Base-by-base conservation (phyloP, 768 basidiomycete species). In the Boletus vinaceobasis region DNA sequence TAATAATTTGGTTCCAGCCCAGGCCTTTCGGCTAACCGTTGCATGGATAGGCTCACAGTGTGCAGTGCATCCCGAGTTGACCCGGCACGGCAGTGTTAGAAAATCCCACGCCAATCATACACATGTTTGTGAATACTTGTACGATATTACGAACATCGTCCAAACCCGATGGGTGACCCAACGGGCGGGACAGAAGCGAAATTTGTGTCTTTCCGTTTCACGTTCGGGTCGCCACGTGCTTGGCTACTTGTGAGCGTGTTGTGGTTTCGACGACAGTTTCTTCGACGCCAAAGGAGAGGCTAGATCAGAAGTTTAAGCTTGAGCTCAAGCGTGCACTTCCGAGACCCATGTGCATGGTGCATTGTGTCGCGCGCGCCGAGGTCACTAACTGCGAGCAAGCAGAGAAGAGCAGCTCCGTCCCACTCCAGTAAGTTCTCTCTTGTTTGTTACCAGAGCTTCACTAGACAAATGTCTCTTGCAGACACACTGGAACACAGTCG, bases 391-490 rank as follows among this genome's bases (percentile, higher is more conserved):
- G 17, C 23, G 40, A 27, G 48, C 29, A 39, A 23, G 45, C 10
- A 39, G 44, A 23, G 13, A 36, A 42, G 23, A 8, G 7, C 19
- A 15, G 17, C 29, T 42, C 48, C 4, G n/a, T 23, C 10, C 19
- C 29, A 26, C 45, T 26, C n/a, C 27, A 29, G 53, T 57, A 38
- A 43, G 62, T 42, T n/a, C 17, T 45, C 35, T 33, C 39, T 43
- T 27, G n/a, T 32, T 50, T 27, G 15, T 23, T 27, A 9, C 19
- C 17, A 19, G 23, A 26, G 13, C 9, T 33, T 19, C 26, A 42
- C 3, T 11, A 32, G 26, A 32, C 38, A 8, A 17, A 13, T 8
- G 19, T 19, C 31, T 29, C 10, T 43, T 14, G 23, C 27, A 62
- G 60, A 23, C 26, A 26, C 11, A 8, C 15, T 10, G 36, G 21